Evolutionary conservation across 2,329 filamentous ascomycete genomes (phyloP), one percentile per base, ranked within the genome.

Genomic region (Rhinocladiella mackenziei): DNA sequence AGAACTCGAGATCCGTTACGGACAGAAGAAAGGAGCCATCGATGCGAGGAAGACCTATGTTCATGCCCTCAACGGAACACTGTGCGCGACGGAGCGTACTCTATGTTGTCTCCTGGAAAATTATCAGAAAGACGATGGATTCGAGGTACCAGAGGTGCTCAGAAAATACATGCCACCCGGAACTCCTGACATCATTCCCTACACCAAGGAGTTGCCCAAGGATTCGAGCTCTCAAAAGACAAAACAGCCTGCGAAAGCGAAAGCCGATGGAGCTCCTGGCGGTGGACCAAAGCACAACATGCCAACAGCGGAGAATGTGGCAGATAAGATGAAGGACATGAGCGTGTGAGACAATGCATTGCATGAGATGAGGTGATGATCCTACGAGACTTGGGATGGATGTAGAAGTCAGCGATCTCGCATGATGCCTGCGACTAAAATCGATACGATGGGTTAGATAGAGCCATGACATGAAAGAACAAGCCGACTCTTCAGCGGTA

Each of bases 71-170:
- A 96, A 96, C 70, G 85, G 86, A 51, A 95, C 86, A 14, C 74
- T 96, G 28, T 91, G 85, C 65, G 91, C 91, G 13, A 96, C 91
- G 1, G 89, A 94, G 63, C 79, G 91, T 63, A 88, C 91, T 1
- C 75, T 97, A 37, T 97, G 92, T 76, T 96, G 91, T 64, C 75
- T 98, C 31, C 77, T 98, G 28, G 92, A 98, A 71, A 98, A 97
- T 70, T 97, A 91, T 68, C 92, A 98, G 73, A 92, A 83, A 0
- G 82, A 89, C 60, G 85, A 91, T 56, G 87, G 88, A 52, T 75
- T 94, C 57, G 77, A 77, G 45, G 83, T 95, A 23, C 89, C 89
- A 1, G 84, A 89, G 66, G 82, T 84, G 33, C 76, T 96, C 48
- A 80, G 86, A 57, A 91, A 89, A 69, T 97, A 94, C 65, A 83